phyloP scores from a whole-genome alignment of 345 rosid species.

The Orychophragmus violaceus region DNA sequence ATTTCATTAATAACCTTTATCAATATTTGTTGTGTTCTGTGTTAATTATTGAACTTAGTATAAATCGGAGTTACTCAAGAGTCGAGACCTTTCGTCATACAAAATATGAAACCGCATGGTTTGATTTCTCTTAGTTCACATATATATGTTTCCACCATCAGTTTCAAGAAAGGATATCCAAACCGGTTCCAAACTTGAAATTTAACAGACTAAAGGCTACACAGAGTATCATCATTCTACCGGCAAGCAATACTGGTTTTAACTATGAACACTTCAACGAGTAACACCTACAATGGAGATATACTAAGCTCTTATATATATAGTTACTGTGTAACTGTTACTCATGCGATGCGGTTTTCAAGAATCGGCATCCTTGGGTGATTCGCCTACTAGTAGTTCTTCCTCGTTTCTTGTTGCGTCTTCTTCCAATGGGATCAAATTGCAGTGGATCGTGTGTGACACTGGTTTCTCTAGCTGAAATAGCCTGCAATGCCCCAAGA shows the following conservation, averaged over 20 bases:
- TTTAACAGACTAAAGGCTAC: too few relatives aligned
- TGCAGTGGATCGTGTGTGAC: conserved; percentile 83
- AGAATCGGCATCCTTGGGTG: conserved; percentile 38
- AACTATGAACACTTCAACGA: too few relatives aligned
- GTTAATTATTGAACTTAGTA: background rate
- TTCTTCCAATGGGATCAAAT: conserved; percentile 46
- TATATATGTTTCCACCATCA: too few relatives aligned
- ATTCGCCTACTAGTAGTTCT: conserved; percentile 27
- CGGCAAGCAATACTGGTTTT: too few relatives aligned
- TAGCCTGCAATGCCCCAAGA: conserved; percentile 40
- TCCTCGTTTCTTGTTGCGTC: conserved; percentile 35
- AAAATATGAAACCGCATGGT: too few relatives aligned
- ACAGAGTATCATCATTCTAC: too few relatives aligned
- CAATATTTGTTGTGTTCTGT: conserved; percentile 3
- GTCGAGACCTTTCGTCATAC: too few relatives aligned
- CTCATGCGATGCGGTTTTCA: background rate
- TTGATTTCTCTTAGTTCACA: too few relatives aligned
- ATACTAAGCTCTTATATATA: too few relatives aligned
- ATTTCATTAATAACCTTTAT: conserved; percentile 31
- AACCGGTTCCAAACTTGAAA: too few relatives aligned
- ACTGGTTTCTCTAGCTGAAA: conserved; percentile 93
- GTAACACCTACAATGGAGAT: too few relatives aligned
- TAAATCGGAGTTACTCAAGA: background rate
- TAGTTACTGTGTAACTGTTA: background rate
- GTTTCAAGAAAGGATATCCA: too few relatives aligned